Base-by-base conservation (phyloP, 805 yeast genomes). In the Wickerhamiella nectarea region DNA sequence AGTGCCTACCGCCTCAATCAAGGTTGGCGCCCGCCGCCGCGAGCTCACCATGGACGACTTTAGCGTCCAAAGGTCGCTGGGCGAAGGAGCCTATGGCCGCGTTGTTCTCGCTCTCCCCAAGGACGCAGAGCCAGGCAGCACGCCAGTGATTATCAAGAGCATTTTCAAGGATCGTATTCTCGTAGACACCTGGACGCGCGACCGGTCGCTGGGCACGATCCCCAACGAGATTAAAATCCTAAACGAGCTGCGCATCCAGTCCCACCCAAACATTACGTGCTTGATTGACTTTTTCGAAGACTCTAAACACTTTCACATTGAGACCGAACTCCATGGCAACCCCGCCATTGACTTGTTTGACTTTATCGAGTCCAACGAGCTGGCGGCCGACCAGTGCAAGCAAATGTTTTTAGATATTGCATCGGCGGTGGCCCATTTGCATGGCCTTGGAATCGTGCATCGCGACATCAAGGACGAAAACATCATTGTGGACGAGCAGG, bases 181-280 rank as follows among this genome's bases (percentile, higher is more conserved):
- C 54, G 95, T 91, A 9, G 98, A 91, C 59, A 86, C 97, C 0
- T 91, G 98, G 98, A 94, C 86, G 2, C 70, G 97, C 44, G 97
- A 91, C 60, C 73, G 95, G 20, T 73, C 72, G 48, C 65, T 91
- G 34, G 98, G 98, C 5, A 87, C 95, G 0, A 80, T 91, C 29
- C 97, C 97, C 2, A 78, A 89, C n/a, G 98, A 91, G 60, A 91
- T 91, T 51, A 94, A 86, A 59, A 78, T 91, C 37, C 78, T 91
- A 84, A 78, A 89, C 24, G 76, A 78, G n/a, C 64, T 89, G 47
- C 36, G 56, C 3, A 64, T 67, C 36, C 72, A 73, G 46, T 93
- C 91, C 1, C 96, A 89, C 60, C 91, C 89, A 4, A 86, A 85
- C 60, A 82, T 87, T 36, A 75, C 86, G 72, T 69, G 80, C 49